phyloP scores from a whole-genome alignment of 805 yeast genomes.

The Saturnispora galanensis region DNA sequence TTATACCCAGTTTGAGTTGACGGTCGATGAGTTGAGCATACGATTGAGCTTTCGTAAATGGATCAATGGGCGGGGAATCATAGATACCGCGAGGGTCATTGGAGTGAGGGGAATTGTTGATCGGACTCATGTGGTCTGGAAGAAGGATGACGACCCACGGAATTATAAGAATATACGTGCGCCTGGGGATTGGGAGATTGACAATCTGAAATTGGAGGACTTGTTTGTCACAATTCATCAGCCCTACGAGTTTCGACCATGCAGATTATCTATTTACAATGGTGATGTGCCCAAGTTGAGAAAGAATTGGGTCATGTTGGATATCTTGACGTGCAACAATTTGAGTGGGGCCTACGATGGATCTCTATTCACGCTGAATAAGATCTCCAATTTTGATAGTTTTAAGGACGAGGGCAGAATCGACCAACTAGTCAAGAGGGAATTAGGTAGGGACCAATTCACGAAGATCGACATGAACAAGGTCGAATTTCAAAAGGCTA shows the following conservation, averaged over 20 bases:
- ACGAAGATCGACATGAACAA: slow-evolving; percentile 11
- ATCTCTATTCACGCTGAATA: slow-evolving; percentile 85
- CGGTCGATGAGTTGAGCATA: slow-evolving; percentile 75
- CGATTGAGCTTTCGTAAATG: slow-evolving; percentile 77
- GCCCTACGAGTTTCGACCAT: slow-evolving; percentile 73
- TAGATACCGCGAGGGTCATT: slow-evolving; percentile 66
- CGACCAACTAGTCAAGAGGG: slow-evolving; percentile 18
- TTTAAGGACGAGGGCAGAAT: slow-evolving; percentile 27
- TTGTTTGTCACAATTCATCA: slow-evolving; percentile 72
- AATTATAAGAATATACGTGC: slow-evolving; percentile 61
- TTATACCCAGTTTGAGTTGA: slow-evolving; percentile 89
- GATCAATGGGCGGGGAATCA: slow-evolving; percentile 82
- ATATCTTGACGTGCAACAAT: slow-evolving; percentile 71
- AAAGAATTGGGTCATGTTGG: slow-evolving; percentile 90
- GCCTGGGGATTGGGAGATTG: slow-evolving; percentile 92
- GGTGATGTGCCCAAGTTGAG: slow-evolving; percentile 73
- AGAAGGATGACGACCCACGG: slow-evolving; percentile 71
- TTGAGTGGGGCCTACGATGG: slow-evolving; percentile 90
- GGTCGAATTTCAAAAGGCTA: slow-evolving; percentile 37
- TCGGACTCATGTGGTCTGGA: slow-evolving; percentile 79
- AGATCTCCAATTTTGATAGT: slow-evolving; percentile 51
- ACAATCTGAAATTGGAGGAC: slow-evolving; percentile 74
- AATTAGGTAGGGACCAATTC: slow-evolving; percentile 13
- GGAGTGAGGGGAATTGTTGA: slow-evolving; percentile 93
- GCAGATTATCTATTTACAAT: slow-evolving; percentile 78